phyloP scores from a whole-genome alignment of 2,329 filamentous ascomycete genomes.

The Botrytis elliptica region DNA sequence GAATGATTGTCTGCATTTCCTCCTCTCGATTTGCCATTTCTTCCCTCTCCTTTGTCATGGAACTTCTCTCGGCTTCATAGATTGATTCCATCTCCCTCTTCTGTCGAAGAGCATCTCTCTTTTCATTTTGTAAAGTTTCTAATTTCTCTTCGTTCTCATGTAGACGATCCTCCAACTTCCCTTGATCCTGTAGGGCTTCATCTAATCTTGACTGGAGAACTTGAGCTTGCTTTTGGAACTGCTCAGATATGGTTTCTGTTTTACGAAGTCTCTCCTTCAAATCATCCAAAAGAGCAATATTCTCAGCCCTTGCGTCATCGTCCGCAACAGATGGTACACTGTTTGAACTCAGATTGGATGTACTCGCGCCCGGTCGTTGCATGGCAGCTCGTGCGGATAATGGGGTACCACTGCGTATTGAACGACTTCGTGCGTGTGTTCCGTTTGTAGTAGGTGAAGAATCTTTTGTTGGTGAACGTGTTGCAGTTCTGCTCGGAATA shows the following conservation, averaged over 20 bases:
- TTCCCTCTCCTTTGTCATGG: slow-evolving; percentile 88
- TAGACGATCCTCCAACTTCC: slow-evolving; percentile 79
- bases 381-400: slow-evolving; percentile 73
- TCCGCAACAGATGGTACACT: slow-evolving; percentile 51
- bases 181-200: slow-evolving; percentile 79
- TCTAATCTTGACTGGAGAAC: slow-evolving; percentile 84
- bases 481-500: slow-evolving; percentile 24
- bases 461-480: slow-evolving; percentile 35
- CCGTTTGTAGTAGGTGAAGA: slow-evolving; percentile 34
- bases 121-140: slow-evolving; percentile 78
- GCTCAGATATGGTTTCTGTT: slow-evolving; percentile 74
- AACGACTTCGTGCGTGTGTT: slow-evolving; percentile 57
- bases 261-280: slow-evolving; percentile 78
- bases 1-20: slow-evolving; percentile 86
- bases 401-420: slow-evolving; percentile 62
- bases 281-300: slow-evolving; percentile 76
- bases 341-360: slow-evolving; percentile 37
- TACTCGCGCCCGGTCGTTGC: slow-evolving; percentile 50
- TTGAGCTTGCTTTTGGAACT: slow-evolving; percentile 79
- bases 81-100: slow-evolving; percentile 89
- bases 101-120: slow-evolving; percentile 77
- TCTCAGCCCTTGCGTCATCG: slow-evolving; percentile 75
- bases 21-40: slow-evolving; percentile 81
- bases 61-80: slow-evolving; percentile 85
- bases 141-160: slow-evolving; percentile 85